Base-by-base conservation (phyloP, 1,284 basidiomycete species). In the Tremellales sp. region DNA sequence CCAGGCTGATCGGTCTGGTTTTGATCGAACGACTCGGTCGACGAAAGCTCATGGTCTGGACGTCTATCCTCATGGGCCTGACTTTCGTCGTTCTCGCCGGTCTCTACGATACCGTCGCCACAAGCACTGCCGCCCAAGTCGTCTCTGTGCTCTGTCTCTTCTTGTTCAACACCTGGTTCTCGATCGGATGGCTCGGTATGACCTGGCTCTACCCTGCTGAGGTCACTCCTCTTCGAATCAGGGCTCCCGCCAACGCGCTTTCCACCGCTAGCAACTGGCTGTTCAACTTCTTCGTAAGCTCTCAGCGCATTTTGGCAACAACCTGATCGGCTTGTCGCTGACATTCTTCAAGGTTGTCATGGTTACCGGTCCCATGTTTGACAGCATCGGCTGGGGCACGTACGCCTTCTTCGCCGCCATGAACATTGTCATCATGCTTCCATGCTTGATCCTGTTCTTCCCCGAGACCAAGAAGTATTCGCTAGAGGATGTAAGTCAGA, bases 241-340 rank as follows among this genome's bases (percentile, higher is more conserved):
- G 83, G 50, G 82, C 81, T 3, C 82, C 82, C 0, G 83, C 84
- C 7, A 86, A 85, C 54, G 84, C 84, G 2, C 72, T 85, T 33
- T 77, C 80, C 58, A 82, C 84, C 1, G 83, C 82, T 17, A 80
- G 80, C n/a, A 85, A 70, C 57, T 76, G 75, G 75, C 39, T 65
- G 23, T 65, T 62, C 51, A 67, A 62, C 52, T 62, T 61, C 31
- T 50, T 52, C 43, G 51, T 63, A 33, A n/a, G 29, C n/a, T 8
- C n/a, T n/a, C n/a, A n/a, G n/a, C n/a, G n/a, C n/a, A n/a, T n/a
- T n/a, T n/a, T n/a, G n/a, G n/a, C n/a, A n/a, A n/a, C n/a, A n/a
- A n/a, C n/a, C n/a, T n/a, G n/a, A n/a, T n/a, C n/a, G n/a, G n/a
- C n/a, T n/a, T n/a, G 21, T 4, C 42, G 29, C 29, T 33, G 29